Evolutionary conservation across 2,329 filamentous ascomycete genomes (phyloP), one percentile per base, ranked within the genome.

Genomic region (Aspergillus sp.): DNA sequence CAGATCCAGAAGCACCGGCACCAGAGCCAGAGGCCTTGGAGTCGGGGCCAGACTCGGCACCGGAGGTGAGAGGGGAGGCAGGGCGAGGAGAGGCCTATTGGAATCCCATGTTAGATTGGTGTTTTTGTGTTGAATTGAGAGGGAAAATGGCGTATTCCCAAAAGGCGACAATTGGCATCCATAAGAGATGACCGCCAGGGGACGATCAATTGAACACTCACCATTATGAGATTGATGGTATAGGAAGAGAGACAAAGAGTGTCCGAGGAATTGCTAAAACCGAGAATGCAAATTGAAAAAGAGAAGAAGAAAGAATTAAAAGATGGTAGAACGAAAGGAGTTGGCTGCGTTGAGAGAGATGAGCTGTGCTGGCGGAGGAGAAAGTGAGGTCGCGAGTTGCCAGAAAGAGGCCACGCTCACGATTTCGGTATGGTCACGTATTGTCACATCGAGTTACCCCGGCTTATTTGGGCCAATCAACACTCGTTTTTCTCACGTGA

Each of bases 1-100:
- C 88, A 56, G 81, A 76, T 56, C 77, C 76, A 55, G 78, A 75
- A 48, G 75, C 72, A 32, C 52, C 54, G 53, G 73, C 66, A 51
- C 68, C 68, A 41, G 61, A 61, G 42, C 60, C 63, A 47, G 59
- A 48, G 33, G 64, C 61, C 57, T 69, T 69, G 52, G 71, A 60
- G 47, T 72, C 68, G 35, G 68, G 59, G 43, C 68, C 70, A 34
- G 69, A 73, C 50, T 72, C 67, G 40, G 68, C 66, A 44, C 67
- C 65, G 45, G 68, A 70, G 57, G 67, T 68, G 57, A 69, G 59
- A 56, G 66, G 68, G 51, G 68, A 71, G 39, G 68, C 59, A 48
- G 68, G 63, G 57, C 65, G 66, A 35, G 64, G 61, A 43, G 66
- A 67, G 42, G 66, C 61, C 66, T 69, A 27, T 6, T 39, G 39